Percentiles rank a stretch among this genome's conserved stretches.
These are phyloP conservation scores for Fusarium drepaniforme DNA, from an alignment of 2,329 filamentous ascomycete species.

Conservation along the genomic window DNA sequence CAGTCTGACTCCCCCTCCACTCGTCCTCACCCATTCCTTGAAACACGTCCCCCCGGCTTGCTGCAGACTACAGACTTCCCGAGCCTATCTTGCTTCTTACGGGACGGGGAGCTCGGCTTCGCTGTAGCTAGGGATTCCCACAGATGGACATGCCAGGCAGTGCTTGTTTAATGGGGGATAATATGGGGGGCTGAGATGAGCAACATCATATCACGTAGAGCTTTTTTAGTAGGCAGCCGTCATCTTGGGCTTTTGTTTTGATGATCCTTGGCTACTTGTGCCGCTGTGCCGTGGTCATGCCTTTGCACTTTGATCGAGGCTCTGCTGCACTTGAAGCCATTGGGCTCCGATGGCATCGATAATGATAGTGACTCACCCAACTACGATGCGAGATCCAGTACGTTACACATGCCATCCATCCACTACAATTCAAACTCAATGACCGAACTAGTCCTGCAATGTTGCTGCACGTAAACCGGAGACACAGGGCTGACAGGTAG, in stretches of 20 bases:
- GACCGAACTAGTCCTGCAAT: background rate
- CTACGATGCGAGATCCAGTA: constrained; percentile 11
- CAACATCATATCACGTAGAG: background rate
- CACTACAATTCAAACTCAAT: constrained; percentile 5
- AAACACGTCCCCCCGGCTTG: constrained; percentile 19
- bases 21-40: constrained; percentile 1
- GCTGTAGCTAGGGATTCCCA: constrained; percentile 22
- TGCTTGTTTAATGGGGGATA: constrained; percentile 8
- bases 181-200: constrained; percentile 3
- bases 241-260: background rate
- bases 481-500: constrained; percentile 25
- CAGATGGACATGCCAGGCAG: constrained; percentile 28
- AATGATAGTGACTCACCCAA: constrained; percentile 31
- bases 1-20: constrained; percentile 13
- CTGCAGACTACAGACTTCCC: constrained; percentile 24
- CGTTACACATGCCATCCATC: constrained; percentile 8
- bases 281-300: constrained; percentile 7
- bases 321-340: constrained; percentile 4
- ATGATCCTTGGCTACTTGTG: background rate
- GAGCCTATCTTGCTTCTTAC: constrained; percentile 17
- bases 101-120: constrained; percentile 21
- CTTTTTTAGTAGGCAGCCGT: constrained; percentile 13
- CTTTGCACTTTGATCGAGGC: constrained; percentile 17
- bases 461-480: constrained; percentile 25
- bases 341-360: background rate